Evolutionary conservation across 225 moss, liverwort and hornwort species (phyloP), one percentile per base, ranked within the genome.

Genomic region (Takakia lepidozioides): DNA sequence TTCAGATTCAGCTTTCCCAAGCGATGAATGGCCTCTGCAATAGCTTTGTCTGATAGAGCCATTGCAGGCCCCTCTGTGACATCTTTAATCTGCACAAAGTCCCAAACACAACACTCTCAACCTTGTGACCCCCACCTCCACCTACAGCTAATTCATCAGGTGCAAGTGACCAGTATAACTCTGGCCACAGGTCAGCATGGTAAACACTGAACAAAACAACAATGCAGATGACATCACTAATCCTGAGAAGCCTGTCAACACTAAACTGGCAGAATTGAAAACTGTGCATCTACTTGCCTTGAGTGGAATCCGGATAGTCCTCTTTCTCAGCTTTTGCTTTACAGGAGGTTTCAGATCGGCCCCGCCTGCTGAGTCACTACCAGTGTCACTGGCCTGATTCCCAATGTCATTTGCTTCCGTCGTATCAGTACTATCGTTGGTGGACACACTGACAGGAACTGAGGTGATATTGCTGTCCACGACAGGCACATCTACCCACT

Each of bases 401-500:
- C 75, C 76, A 28, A 71, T 77, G 38, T 58, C 60, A 28, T 75
- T 72, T 22, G 64, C 57, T 56, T 74, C 88, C 28, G 69, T 34
- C 26, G 54, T 66, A 66, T 67, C 78, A 17, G 68, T 27, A 26
- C 70, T 45, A 29, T 59, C 68, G 63, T 80, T 76, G 15, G 75
- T 54, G 22, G 82, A 77, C 27, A 68, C 57, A 56, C 84, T 82
- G 7, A 66, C 65, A 42, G 76, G 59, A 46, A 66, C 60, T n/a
- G 76, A 63, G 24, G 62, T 68, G n/a, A 43, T 18, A 52, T 84
- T 80, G 24, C 49, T 63, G 14, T 83, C 64, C 43, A 67, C 70
- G 49, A 91, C 63, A 38, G 87, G 85, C 49, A 91, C 85, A 62
- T 98, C 87, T 40, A 87, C 63, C 91, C 84, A 87, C 54, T 98